Evolutionary conservation across 2,329 filamentous ascomycete species (phyloP), one percentile per base, ranked within the genome.

Genomic region (Monosporascus cannonballus): DNA sequence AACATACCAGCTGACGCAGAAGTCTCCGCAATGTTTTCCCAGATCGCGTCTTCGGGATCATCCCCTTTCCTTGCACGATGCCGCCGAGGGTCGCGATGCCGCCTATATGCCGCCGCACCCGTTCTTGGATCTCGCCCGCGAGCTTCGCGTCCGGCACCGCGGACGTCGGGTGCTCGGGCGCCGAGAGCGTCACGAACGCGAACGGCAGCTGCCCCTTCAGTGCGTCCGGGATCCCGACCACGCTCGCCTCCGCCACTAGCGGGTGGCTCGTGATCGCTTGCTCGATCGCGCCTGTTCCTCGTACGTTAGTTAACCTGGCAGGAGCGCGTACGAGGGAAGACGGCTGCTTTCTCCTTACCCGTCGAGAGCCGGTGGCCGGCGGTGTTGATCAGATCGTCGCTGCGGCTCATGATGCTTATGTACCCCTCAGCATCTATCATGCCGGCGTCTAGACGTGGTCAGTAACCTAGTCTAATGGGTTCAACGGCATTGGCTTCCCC

Each of bases 351-450:
- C 22, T 20, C 24, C 77, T 62, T 75, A 88, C 88, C 90, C 11
- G 91, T 96, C 57, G 88, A 93, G 56, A 96, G 85, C 15, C 92
- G 83, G 73, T 96, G 92, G 5, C 92, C 91, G 41, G 91, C 92
- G n/a, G 96, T 92, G 65, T 96, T 96, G 65, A 96, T 91, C 54
- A 96, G 87, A 68, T 96, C 92, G 72, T 96, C 92, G 34, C 75
- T 78, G 41, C 83, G 72, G 41, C 79, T 79, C 82, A 85, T 84
- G 59, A 86, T 81, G 58, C 81, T 78, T 41, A 85, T 77, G 61
- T 85, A 85, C 4, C 82, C 82, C 41, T 93, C 85, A 15, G 79
- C 69, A 65, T 96, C 92, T 53, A 96, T 84, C 76, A 91, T 85
- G 0, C 93, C 92, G 0, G 90, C 87, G 67, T 97, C 92, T 62